These are phyloP conservation scores for Puccinia horiana DNA, from an alignment of 1,284 basidiomycete species.

Conservation along the genomic window DNA sequence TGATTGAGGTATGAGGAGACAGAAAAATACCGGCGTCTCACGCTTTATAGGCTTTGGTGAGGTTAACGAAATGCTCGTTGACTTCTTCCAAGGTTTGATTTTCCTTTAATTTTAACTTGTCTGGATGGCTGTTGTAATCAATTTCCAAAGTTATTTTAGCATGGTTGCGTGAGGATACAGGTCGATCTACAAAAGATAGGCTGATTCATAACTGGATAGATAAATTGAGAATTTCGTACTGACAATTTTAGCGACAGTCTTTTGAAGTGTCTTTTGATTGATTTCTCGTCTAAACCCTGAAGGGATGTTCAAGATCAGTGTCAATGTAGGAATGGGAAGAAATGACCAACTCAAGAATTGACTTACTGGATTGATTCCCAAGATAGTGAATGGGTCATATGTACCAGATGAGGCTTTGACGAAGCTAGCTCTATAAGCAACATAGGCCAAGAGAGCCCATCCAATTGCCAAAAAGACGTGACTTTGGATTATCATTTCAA, in stretches of 20 bases:
- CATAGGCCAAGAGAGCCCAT: conserved; percentile 73
- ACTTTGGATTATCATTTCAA: conserved; percentile 53
- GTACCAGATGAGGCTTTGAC: conserved; percentile 66
- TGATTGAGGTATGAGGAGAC: background rate
- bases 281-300: conserved; percentile 74
- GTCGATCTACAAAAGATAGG: conserved; percentile 3
- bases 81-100: conserved; percentile 90
- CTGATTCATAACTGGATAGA: background rate
- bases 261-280: conserved; percentile 95
- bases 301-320: background rate
- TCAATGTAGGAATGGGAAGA: background rate
- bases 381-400: conserved; percentile 93
- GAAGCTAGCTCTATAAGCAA: conserved; percentile 68
- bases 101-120: conserved; percentile 79
- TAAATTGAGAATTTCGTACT: conserved; percentile 54
- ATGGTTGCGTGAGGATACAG: background rate
- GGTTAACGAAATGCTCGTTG: conserved; percentile 81
- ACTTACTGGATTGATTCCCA: conserved; percentile 74
- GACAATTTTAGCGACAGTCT: conserved; percentile 86
- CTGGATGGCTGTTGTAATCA: conserved; percentile 73
- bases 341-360: background rate
- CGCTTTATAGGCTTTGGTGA: conserved; percentile 99
- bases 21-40: conserved; percentile 59
- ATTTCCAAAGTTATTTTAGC: background rate
- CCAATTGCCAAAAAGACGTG: conserved; percentile 68